Percentiles rank a stretch among this genome's conserved stretches.
These are phyloP conservation scores for Cyclospora cayetanensis DNA, from an alignment of 169 alveolate genomes.

Conservation along the genomic window DNA sequence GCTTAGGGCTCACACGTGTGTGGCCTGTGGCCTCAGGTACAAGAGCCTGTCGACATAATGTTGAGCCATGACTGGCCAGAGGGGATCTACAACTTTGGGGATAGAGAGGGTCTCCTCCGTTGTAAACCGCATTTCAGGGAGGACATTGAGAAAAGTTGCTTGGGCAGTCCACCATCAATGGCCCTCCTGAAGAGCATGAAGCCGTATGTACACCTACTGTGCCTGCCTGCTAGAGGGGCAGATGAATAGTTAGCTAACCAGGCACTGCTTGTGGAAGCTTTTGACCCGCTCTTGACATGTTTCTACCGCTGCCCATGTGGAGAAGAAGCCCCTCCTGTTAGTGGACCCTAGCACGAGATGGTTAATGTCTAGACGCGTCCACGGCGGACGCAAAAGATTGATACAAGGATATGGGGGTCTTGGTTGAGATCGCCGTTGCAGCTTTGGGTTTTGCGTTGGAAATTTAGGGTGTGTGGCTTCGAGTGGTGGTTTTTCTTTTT, in stretches of 20 bases:
- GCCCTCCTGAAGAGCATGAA: slow-evolving; percentile 43
- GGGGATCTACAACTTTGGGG: slow-evolving; percentile 52
- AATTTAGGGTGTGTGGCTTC: not conserved
- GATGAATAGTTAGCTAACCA: not conserved
- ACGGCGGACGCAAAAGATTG: too few relatives aligned
- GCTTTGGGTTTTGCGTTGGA: not conserved
- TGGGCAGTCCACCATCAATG: slow-evolving; percentile 38
- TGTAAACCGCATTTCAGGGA: not conserved
- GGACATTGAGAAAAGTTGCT: not conserved
- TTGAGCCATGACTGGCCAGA: slow-evolving; percentile 98
- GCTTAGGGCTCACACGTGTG: too few relatives aligned
- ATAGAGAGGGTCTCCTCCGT: not conserved
- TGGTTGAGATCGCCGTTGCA: not conserved
- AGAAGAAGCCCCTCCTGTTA: too few relatives aligned
- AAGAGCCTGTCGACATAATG: slow-evolving; percentile 89
- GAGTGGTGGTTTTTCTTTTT: not conserved
- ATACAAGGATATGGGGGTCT: not conserved
- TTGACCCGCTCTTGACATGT: not conserved
- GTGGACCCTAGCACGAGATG: too few relatives aligned
- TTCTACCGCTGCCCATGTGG: too few relatives aligned
- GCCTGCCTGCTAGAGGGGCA: not conserved
- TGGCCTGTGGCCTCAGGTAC: slow-evolving; percentile 70
- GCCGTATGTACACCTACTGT: not conserved
- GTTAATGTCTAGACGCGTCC: too few relatives aligned
- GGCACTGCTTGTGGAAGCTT: not conserved